These are phyloP conservation scores for Patellifolia procumbens DNA, from an alignment of 179 eudicot genomes.

Conservation along the genomic window DNA sequence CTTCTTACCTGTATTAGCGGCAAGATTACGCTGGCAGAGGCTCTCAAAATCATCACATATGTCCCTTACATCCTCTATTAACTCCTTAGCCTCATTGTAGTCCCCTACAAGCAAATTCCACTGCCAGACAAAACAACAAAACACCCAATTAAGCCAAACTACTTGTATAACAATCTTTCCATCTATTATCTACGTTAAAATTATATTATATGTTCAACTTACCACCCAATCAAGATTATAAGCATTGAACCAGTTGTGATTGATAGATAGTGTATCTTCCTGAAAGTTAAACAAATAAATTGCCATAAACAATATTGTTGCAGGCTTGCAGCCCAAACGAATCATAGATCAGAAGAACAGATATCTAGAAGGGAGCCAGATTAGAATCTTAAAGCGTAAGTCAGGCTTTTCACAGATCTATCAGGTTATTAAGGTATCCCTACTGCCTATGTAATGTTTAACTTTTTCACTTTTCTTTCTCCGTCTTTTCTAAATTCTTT, in stretches of 20 bases:
- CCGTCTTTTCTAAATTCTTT: not conserved
- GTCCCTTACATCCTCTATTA: constrained; percentile 82
- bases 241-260: constrained; percentile 98
- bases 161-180: constrained; percentile 5
- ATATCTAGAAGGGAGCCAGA: not conserved
- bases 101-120: constrained; percentile 89
- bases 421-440: not conserved
- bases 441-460: not conserved
- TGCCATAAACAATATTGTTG: constrained; percentile 4
- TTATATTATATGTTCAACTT: constrained; percentile 30
- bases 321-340: not conserved
- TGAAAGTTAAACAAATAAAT: constrained; percentile 36
- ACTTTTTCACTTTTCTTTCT: not conserved
- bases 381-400: not conserved
- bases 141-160: not conserved
- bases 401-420: not conserved
- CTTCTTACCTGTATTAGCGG: constrained; percentile 84
- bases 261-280: constrained; percentile 95
- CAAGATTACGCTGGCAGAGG: constrained; percentile 95
- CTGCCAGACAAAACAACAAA: constrained; percentile 37
- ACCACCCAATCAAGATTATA: constrained; percentile 94
- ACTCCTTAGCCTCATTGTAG: constrained; percentile 84
- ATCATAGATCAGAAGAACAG: not conserved
- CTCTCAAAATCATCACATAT: constrained; percentile 94
- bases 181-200: not conserved